Base-by-base conservation (phyloP, 805 yeast species). In the Candida oleophila region DNA sequence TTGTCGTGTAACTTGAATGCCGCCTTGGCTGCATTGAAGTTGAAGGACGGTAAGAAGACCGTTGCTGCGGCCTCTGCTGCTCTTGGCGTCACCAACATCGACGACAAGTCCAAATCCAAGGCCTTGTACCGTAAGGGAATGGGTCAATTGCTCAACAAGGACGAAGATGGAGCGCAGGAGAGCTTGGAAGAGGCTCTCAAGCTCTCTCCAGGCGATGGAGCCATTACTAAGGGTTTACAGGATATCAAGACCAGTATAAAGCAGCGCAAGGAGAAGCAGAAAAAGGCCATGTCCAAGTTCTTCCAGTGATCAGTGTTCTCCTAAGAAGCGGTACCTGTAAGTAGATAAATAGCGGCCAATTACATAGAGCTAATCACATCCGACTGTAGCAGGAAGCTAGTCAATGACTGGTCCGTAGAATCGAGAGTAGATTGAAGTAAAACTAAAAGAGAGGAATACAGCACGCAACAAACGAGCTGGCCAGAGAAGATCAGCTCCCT, bases 91-190 rank as follows among this genome's bases (percentile, higher is more conserved):
- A 85, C 80, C 33, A 66, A 65, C 2, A 69, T 82, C 3, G 87
- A 80, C 46, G 85, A 79, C 36, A 78, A 82, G 51, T 82, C 89
- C 19, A 79, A 78, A 62, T 89, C 96, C 15, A 91, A 91, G 71
- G 97, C 97, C 0, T 69, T 80, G 38, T 91, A 83, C 72, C 83
- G 98, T 64, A 83, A 92, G 64, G 97, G 95, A 33, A 70, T 78
- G 59, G 96, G 94, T 1, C 77, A 82, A 57, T 65, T 80, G 49
- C 66, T 77, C 7, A 69, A 75, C 19, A 85, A 85, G 59, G 83
- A 87, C 59, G 84, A 82, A 45, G 92, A 85, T 25, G 77, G 73
- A 47, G 96, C 96, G 0, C 69, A 85, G 43, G 66, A 63, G 11
- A 85, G 84, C 50, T 76, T 90, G 47, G 79, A 82, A 53, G 71